These are phyloP conservation scores for Fusarium heterosporum DNA, from an alignment of 2,329 filamentous ascomycete genomes.

Conservation along the genomic window DNA sequence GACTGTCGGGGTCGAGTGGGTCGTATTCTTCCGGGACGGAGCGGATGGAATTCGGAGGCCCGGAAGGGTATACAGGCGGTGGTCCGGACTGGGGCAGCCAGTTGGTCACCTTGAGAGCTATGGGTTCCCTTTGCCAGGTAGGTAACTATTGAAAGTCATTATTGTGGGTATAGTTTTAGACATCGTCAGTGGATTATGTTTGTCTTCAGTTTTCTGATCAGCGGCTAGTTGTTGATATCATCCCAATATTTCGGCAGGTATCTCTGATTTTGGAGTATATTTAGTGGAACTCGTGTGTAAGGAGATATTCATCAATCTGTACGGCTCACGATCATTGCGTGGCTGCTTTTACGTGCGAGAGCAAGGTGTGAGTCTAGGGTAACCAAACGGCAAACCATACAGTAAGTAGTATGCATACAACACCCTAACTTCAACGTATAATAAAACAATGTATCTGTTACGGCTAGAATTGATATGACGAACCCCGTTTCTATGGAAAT, in stretches of 20 bases:
- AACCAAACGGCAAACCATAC: neutral
- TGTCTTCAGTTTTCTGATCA: too few species aligned
- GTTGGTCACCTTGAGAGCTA: neutral
- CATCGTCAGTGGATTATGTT: too few species aligned
- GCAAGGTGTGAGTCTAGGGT: neutral
- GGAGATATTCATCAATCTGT: too few species aligned
- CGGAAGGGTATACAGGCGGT: neutral
- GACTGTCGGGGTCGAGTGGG: neutral
- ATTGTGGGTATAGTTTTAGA: too few species aligned
- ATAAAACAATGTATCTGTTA: neutral
- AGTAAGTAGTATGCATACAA: neutral
- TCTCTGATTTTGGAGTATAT: too few species aligned
- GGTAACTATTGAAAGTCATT: too few species aligned
- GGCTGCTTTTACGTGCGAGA: too few species aligned
- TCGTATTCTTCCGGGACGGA: neutral
- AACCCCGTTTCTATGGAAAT: neutral
- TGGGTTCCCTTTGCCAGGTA: too few species aligned
- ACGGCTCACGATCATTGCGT: too few species aligned
- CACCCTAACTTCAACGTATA: neutral
- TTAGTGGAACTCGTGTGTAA: too few species aligned
- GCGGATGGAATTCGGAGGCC: neutral
- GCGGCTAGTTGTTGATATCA: too few species aligned
- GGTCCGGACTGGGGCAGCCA: neutral
- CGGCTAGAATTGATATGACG: neutral
- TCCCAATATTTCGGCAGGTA: too few species aligned